These are phyloP conservation scores for Physcomitrellopsis africana DNA, from an alignment of 225 moss, liverwort and hornwort genomes.

Conservation along the genomic window DNA sequence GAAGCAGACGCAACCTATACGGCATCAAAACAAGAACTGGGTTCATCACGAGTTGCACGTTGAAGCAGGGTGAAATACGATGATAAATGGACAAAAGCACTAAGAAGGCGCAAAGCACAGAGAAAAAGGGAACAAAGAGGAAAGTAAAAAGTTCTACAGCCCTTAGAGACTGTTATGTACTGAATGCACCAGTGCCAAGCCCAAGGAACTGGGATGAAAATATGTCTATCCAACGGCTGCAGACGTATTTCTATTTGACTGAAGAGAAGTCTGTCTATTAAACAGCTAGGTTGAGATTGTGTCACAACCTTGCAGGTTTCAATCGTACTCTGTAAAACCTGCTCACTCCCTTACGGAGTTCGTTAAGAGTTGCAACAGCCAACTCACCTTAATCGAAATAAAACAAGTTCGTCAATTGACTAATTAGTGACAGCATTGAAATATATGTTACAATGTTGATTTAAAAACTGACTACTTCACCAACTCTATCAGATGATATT, in stretches of 20 bases:
- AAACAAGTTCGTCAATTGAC: not conserved
- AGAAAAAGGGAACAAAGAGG: too few relatives aligned
- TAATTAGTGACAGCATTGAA: too few relatives aligned
- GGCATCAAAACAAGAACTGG: slow-evolving; percentile 18
- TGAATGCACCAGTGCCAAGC: not conserved
- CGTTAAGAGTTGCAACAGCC: not conserved
- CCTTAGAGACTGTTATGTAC: too few relatives aligned
- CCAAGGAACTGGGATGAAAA: not conserved
- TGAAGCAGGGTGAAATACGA: too few relatives aligned
- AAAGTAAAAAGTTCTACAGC: too few relatives aligned
- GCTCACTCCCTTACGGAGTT: not conserved
- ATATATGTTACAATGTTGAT: too few relatives aligned
- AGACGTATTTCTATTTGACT: not conserved
- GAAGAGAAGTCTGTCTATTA: too few relatives aligned
- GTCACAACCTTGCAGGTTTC: slow-evolving; percentile 2
- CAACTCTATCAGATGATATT: not conserved
- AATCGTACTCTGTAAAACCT: slow-evolving; percentile 28
- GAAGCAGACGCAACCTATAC: not conserved
- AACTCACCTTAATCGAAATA: not conserved
- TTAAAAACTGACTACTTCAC: too few relatives aligned
- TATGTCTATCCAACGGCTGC: slow-evolving; percentile 21
- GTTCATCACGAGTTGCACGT: not conserved
- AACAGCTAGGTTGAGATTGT: not conserved
- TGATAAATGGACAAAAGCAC: not conserved
- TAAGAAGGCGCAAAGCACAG: too few relatives aligned